phyloP scores from a whole-genome alignment of 345 rosid genomes.

The Citrus inodora region DNA sequence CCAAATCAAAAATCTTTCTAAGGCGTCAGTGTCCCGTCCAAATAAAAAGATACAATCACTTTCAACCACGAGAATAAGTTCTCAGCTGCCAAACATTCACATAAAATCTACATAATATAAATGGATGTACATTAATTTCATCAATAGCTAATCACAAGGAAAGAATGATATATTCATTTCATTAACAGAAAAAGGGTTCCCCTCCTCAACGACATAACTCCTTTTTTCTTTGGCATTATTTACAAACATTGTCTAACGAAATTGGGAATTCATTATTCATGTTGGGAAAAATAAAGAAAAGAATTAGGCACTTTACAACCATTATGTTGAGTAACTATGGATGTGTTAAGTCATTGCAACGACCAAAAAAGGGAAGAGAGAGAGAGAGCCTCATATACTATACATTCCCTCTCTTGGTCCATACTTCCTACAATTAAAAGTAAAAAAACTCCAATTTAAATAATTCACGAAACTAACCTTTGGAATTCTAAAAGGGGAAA shows the following conservation, averaged over 20 bases:
- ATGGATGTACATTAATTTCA: not conserved
- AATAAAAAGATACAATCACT: not conserved
- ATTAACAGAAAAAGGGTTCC: not conserved
- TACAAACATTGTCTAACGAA: not conserved
- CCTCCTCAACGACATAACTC: not conserved
- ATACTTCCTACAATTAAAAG: conserved; percentile 21
- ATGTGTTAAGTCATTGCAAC: conserved; percentile 5
- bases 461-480: conserved; percentile 12
- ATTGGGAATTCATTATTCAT: not conserved
- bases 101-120: no score
- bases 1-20: not conserved
- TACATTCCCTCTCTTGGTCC: conserved; percentile 10
- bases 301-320: not conserved
- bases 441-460: conserved; percentile 16
- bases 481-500: conserved; percentile 11
- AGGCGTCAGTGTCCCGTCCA: not conserved
- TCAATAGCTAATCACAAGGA: not conserved
- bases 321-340: not conserved
- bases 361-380: conserved; percentile 1
- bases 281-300: not conserved
- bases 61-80: not conserved
- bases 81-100: not conserved
- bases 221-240: not conserved
- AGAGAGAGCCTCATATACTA: conserved; percentile 12
- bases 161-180: not conserved